Base-by-base conservation (phyloP, 768 basidiomycete genomes). In the Candolleomyces eurysporus region DNA sequence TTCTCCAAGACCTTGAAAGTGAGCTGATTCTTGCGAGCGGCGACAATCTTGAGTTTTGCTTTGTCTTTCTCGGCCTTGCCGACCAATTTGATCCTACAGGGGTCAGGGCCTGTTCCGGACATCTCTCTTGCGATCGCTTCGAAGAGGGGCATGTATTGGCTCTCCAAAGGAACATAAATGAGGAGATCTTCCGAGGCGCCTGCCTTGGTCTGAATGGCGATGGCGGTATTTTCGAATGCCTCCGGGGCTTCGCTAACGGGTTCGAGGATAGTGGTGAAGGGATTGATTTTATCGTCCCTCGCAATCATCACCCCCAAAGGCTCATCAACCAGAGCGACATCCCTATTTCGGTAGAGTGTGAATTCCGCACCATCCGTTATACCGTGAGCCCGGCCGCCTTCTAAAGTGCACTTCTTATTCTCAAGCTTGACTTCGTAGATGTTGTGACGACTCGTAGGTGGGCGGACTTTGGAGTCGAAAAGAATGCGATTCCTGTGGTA, bases 331-430 rank as follows among this genome's bases (percentile, higher is more conserved):
- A 63, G n/a, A 61, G 63, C 19, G 32, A 14, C 19, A 53, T 64
- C 63, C 59, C 73, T 70, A 4, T 65, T 68, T 51, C 56, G 61
- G 57, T 75, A 71, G 8, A 69, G 61, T 5, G 65, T 57, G 60
- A 71, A 68, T 8, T 53, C 62, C 16, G 71, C 72, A 2, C 69
- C 73, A 0, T 61, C 45, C 2, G 71, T 72, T 22, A 77, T 65
- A 1, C 76, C 74, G 54, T 76, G 74, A 1, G 58, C 58, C 4
- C 31, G 19, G 4, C 58, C 58, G 10, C 31, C 58, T 43, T 59
- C 31, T 9, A 59, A 19, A 13, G 40, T 43, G 21, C 21, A 59
- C 17, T 43, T 39, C 31, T 26, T 16, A 10, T 36, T 30, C 17
- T 62, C 57, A 13, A 43, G 10, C 21, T 58, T 45, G 19, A 59